Evolutionary conservation across 2,329 filamentous ascomycete genomes (phyloP).

Genomic region (Raffaelea arxii): DNA sequence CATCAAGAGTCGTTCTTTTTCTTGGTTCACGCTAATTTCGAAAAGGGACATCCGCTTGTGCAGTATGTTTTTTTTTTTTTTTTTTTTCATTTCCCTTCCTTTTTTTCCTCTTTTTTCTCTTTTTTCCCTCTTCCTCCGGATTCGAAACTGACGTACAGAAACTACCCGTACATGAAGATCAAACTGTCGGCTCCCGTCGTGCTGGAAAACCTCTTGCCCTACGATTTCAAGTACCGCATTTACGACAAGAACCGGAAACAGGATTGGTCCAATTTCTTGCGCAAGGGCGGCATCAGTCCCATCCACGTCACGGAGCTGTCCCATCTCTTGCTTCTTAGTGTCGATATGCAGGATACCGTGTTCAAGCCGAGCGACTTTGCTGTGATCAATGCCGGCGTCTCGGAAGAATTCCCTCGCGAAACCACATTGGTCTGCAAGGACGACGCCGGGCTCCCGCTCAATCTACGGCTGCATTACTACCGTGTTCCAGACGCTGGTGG

Average conservation of each 20-base stretch:
- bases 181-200: conserved; percentile 88
- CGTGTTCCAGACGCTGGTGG: conserved; percentile 84
- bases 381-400: conserved; percentile 84
- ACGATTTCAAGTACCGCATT: conserved; percentile 98
- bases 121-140: not conserved
- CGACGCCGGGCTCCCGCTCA: conserved; percentile 66
- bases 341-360: conserved; percentile 93
- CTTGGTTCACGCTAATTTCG: conserved; percentile 80
- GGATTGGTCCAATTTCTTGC: conserved; percentile 96
- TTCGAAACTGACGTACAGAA: conserved; percentile 28
- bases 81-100: not conserved
- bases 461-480: conserved; percentile 84
- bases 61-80: conserved; percentile 38
- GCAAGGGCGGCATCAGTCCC: conserved; percentile 92
- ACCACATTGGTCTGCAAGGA: conserved; percentile 74
- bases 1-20: conserved; percentile 91
- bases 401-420: conserved; percentile 84
- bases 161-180: conserved; percentile 91
- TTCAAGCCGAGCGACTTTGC: conserved; percentile 95
- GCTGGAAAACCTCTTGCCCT: conserved; percentile 87
- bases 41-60: conserved; percentile 73
- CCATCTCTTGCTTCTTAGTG: conserved; percentile 80
- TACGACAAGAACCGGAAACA: conserved; percentile 98
- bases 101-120: not conserved
- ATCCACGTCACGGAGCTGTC: conserved; percentile 96